Evolutionary conservation across 164 flowering plant genomes (phyloP), one percentile per base, ranked within the genome.

Genomic region (Nymphaea colorata): DNA sequence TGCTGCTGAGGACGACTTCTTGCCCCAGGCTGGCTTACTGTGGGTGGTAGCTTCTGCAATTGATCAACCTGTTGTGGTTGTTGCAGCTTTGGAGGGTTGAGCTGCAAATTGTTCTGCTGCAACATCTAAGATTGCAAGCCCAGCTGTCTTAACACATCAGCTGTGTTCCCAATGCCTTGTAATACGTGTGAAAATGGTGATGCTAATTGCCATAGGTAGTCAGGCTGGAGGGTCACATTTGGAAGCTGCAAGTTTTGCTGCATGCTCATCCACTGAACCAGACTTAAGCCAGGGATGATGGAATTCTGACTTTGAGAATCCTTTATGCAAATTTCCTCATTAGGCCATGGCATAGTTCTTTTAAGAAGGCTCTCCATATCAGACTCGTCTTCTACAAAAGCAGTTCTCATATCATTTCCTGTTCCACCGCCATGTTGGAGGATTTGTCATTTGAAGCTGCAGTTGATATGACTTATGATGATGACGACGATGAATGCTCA

Each of bases 201-300:
- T 5, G 86, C 59, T 41, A 84, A 71, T 14, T 89, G 72, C 16
- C 78, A 82, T 76, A 80, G 61, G 67, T 81, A 87, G 72, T 84
- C 89, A n/a, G 87, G 77, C 72, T 86, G 96, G 63, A 86, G 74
- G 44, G 67, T 42, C 44, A 92, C 65, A 75, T 84, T 84, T 6
- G 75, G 67, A 12, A 83, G 62, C 12, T 90, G 69, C 62, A 90
- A 75, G 71, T 81, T 88, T 67, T 87, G 95, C 75, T 89, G 97
- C 97, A 94, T 87, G 83, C 76, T 94, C 97, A 94, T 94, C 98
- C 95, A 91, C 64, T 94, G 97, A 8, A 79, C 86, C 74, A 94
- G 73, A 78, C 93, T 91, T 43, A 91, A 71, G 60, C 98, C 96
- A 62, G 87, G 85, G 53, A 86, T 65, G 41, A 79, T 66, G 44